Evolutionary conservation across 495 filamentous ascomycete species (phyloP).

Genomic region (Penicillium arizonense): DNA sequence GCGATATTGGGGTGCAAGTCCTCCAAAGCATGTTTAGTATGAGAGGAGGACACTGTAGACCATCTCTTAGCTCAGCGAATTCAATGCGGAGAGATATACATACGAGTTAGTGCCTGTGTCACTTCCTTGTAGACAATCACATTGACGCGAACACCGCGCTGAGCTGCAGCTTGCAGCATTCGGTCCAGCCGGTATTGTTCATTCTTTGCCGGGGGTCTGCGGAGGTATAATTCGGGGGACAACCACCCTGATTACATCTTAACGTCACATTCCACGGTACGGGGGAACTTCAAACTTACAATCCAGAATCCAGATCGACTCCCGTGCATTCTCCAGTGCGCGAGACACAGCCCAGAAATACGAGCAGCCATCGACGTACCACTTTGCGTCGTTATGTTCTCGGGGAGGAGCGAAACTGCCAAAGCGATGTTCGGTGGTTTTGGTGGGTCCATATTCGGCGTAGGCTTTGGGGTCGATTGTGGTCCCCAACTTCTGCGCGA

Average conservation of each 20-base stretch:
- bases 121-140: conserved; percentile 97
- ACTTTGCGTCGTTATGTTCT: conserved; percentile 70
- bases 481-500: conserved; percentile 48
- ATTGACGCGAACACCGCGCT: conserved; percentile 83
- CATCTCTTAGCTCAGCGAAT: not conserved
- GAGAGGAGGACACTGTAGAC: conserved; percentile 66
- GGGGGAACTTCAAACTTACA: conserved; percentile 7
- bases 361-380: conserved; percentile 89
- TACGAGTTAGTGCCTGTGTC: conserved; percentile 79
- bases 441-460: conserved; percentile 44
- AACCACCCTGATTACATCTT: conserved; percentile 64
- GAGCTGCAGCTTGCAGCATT: conserved; percentile 83
- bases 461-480: conserved; percentile 51
- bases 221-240: conserved; percentile 84
- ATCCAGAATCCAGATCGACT: conserved; percentile 91
- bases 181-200: conserved; percentile 85
- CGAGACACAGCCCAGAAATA: conserved; percentile 90
- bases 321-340: conserved; percentile 77
- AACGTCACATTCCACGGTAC: not conserved
- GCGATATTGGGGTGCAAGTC: conserved; percentile 80
- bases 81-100: conserved; percentile 32
- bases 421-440: conserved; percentile 63
- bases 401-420: conserved; percentile 76
- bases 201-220: conserved; percentile 78
- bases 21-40: conserved; percentile 84